Conservation (phyloP, 2,329 filamentous ascomycete species). For the Penicillium verrucosum region DNA sequence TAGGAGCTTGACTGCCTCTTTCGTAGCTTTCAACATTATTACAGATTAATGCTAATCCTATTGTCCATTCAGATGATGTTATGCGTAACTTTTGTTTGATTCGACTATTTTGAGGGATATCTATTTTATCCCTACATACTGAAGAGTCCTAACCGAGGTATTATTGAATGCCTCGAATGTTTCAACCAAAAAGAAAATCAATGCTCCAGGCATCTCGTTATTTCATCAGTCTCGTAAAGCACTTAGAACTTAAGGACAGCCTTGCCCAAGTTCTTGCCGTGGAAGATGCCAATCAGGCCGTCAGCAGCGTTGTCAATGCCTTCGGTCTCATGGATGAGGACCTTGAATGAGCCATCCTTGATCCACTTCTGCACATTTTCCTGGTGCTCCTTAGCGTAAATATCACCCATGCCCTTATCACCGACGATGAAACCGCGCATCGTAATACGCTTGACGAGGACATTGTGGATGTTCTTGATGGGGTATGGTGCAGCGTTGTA, state of each 20-base stretch:
- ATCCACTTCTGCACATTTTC: slow-evolving; percentile 74
- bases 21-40: background rate
- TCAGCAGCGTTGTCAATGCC: slow-evolving; percentile 75
- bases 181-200: background rate
- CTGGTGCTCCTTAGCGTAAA: slow-evolving; percentile 68
- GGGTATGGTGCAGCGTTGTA: slow-evolving; percentile 72
- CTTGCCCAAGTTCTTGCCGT: slow-evolving; percentile 83
- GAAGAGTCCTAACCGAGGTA: slow-evolving; percentile 15
- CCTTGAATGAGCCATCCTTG: slow-evolving; percentile 69
- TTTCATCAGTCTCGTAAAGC: slow-evolving; percentile 10
- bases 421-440: slow-evolving; percentile 74
- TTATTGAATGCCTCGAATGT: slow-evolving; percentile 5
- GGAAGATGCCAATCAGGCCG: slow-evolving; percentile 70
- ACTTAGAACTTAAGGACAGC: slow-evolving; percentile 67
- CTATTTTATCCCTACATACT: background rate
- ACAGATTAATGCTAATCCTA: background rate
- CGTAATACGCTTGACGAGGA: slow-evolving; percentile 65
- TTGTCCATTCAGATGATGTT: background rate
- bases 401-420: slow-evolving; percentile 63
- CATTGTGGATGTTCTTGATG: slow-evolving; percentile 61
- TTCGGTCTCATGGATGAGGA: slow-evolving; percentile 63
- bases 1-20: too few relatives aligned
- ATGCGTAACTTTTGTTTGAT: background rate
- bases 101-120: background rate
- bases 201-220: slow-evolving; percentile 13